Conservation (phyloP, 495 filamentous ascomycete species). For the Arthonia radiata region DNA sequence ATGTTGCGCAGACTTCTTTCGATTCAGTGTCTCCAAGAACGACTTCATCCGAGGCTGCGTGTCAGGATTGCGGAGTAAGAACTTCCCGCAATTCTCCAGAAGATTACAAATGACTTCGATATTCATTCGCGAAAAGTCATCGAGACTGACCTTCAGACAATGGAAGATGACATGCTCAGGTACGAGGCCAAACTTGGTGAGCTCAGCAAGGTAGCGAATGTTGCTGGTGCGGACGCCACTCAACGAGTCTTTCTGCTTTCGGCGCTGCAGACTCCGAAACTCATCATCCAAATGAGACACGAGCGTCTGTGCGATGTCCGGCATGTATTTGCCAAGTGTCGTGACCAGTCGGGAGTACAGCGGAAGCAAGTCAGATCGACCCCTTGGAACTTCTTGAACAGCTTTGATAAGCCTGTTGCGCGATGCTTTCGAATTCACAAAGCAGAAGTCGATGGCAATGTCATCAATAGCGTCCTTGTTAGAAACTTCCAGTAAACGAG, state of each 20-base stretch:
- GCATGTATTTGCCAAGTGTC: slow-evolving; percentile 80
- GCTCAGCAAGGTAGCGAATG: slow-evolving; percentile 84
- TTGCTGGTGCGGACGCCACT: slow-evolving; percentile 86
- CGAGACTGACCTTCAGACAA: slow-evolving; percentile 86
- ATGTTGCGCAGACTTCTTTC: slow-evolving; percentile 90
- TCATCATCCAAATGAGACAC: slow-evolving; percentile 89
- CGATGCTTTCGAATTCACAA: slow-evolving; percentile 94
- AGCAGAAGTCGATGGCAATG: slow-evolving; percentile 85
- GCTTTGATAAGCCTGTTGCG: slow-evolving; percentile 83
- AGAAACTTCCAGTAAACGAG: slow-evolving; percentile 69
- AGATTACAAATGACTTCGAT: slow-evolving; percentile 95
- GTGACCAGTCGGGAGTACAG: slow-evolving; percentile 79
- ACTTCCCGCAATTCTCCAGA: slow-evolving; percentile 93
- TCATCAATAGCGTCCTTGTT: slow-evolving; percentile 81
- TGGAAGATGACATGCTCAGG: slow-evolving; percentile 98
- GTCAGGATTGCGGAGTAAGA: slow-evolving; percentile 79
- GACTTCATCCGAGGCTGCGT: slow-evolving; percentile 78
- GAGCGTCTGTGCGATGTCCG: slow-evolving; percentile 74
- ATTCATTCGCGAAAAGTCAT: slow-evolving; percentile 95
- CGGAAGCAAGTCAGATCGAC: slow-evolving; percentile 75
- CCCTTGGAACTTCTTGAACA: slow-evolving; percentile 81
- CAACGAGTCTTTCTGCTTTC: slow-evolving; percentile 92
- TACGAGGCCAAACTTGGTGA: slow-evolving; percentile 95
- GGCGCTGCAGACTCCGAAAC: slow-evolving; percentile 90
- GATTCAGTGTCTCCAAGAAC: slow-evolving; percentile 80